Evolutionary conservation across 202 grass and related monocot species (phyloP), one percentile per base, ranked within the genome.

Genomic region (Setaria italica): DNA sequence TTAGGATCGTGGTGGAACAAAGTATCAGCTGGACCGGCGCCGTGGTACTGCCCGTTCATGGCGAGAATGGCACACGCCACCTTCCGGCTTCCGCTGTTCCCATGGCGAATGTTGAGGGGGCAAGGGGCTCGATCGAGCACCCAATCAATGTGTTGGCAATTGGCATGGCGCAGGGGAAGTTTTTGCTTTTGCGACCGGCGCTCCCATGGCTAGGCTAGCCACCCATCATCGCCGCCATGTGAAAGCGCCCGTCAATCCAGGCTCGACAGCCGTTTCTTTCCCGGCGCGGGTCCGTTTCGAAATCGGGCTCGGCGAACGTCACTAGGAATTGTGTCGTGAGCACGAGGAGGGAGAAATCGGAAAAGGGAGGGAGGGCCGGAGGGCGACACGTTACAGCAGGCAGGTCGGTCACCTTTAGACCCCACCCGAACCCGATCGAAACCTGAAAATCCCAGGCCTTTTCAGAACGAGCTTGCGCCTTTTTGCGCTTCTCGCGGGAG

Each of bases 61-160:
- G 71, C 64, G 55, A 46, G 78, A 64, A 13, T 65, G 34, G 71
- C 77, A 46, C 87, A 63, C 30, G 56, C 56, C 74, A 86, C 46
- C 72, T 19, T 72, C 72, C 78, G 9, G 32, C 20, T 20, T 12
- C 8, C 3, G 5, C 5, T 9, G n/a, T 29, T 49, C 46, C 72
- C 74, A 70, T 33, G 47, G 6, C 56, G 65, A 80, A 62, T 20
- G 35, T 9, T 3, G 0, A 35, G 14, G 25, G 25, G 25, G 25
- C 25, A 25, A 25, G 25, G 25, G 25, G 25, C 21, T 55, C 1
- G 21, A 76, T 59, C 3, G 41, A 80, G 70, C 76, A 35, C 33
- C 35, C 82, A 62, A 77, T 77, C 45, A 76, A 75, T 51, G 83
- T 25, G 88, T 19, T 89, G 78, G 83, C 78, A 43, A 83, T 19